Evolutionary conservation across 169 alveolate genomes (phyloP).

Genomic region (Babesia bovis): DNA sequence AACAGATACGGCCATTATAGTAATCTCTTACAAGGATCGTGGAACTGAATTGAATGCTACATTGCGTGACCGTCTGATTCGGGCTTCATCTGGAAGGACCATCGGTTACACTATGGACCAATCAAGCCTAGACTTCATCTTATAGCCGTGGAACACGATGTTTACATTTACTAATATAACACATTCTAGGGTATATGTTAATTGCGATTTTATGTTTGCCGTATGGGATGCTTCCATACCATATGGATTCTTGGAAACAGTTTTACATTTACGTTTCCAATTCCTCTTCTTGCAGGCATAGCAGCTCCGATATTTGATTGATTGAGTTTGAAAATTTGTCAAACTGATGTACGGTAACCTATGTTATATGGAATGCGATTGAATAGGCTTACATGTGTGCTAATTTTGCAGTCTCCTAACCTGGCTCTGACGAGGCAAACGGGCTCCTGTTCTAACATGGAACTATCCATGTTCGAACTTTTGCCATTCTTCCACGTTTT

Average conservation of each 20-base stretch:
- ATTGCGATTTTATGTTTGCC: no score
- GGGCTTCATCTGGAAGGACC: conserved; percentile 47
- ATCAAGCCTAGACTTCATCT: no score
- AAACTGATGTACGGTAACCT: conserved; percentile 22
- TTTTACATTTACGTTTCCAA: not conserved
- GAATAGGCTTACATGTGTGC: conserved; percentile 45
- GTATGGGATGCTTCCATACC: no score
- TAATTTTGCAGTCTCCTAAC: conserved; percentile 57
- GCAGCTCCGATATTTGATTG: conserved; percentile 44
- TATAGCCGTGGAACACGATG: no score
- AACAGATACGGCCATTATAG: conserved; percentile 7
- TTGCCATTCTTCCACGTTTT: conserved; percentile 50
- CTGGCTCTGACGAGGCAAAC: conserved; percentile 60
- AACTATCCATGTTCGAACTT: not conserved
- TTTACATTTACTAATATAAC: no score
- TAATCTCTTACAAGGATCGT: conserved; percentile 10
- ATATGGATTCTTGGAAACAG: no score
- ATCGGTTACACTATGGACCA: not conserved
- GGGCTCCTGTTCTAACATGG: conserved; percentile 22
- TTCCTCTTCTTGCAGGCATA: conserved; percentile 4
- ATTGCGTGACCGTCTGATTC: conserved; percentile 35
- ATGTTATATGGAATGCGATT: not conserved
- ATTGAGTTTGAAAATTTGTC: conserved; percentile 39
- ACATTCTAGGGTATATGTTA: no score
- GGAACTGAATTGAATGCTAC: conserved; percentile 31